These are phyloP conservation scores for Tricladium varicosporioides DNA, from an alignment of 2,329 filamentous ascomycete genomes.

Conservation along the genomic window DNA sequence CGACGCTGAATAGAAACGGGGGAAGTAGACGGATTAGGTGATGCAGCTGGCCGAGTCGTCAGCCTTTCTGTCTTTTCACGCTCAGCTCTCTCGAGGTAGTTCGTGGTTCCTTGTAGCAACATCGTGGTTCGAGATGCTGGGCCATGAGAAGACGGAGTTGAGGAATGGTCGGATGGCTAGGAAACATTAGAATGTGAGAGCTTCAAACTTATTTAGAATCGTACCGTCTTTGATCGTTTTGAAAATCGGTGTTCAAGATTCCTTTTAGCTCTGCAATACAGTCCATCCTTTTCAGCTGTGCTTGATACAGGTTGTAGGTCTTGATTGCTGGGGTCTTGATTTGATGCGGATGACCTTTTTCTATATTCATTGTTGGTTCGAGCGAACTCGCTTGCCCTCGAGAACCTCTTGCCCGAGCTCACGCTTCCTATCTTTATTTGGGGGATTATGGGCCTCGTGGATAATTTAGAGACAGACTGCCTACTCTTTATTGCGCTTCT, in stretches of 20 bases:
- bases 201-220: not conserved
- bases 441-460: not conserved
- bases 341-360: not conserved
- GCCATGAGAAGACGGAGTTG: not conserved
- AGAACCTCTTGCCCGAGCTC: not conserved
- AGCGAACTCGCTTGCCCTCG: not conserved
- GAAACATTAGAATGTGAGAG: slow-evolving; percentile 2
- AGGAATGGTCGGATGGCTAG: not conserved
- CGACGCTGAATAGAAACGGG: slow-evolving; percentile 16
- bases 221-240: slow-evolving; percentile 3
- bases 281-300: slow-evolving; percentile 13
- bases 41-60: not conserved
- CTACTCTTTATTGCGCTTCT: slow-evolving; percentile 9
- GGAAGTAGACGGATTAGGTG: slow-evolving; percentile 9
- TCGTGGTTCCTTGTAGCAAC: slow-evolving; percentile 25
- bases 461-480: not conserved
- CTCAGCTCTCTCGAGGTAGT: slow-evolving; percentile 19
- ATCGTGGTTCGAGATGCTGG: slow-evolving; percentile 23
- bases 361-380: not conserved
- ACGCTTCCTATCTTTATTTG: slow-evolving; percentile 6
- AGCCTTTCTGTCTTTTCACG: slow-evolving; percentile 4
- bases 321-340: not conserved
- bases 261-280: slow-evolving; percentile 28
- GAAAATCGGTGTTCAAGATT: slow-evolving; percentile 14
- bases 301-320: not conserved